Evolutionary conservation across 2,329 filamentous ascomycete genomes (phyloP).

Genomic region (Helotiales sp.): DNA sequence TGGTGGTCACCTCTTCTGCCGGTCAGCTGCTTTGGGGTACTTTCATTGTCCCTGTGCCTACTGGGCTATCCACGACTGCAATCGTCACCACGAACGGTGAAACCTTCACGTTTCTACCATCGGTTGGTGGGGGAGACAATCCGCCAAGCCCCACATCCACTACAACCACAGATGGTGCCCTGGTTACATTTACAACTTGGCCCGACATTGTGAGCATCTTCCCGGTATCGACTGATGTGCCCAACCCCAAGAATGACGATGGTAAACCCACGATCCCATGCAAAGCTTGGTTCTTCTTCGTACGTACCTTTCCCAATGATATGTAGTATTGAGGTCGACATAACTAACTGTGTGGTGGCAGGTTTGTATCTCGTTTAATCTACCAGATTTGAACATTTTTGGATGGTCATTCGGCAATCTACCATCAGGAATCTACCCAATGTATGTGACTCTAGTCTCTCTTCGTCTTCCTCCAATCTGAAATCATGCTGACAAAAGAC

Average conservation of each 20-base stretch:
- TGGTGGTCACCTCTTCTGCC: no score
- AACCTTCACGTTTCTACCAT: no score
- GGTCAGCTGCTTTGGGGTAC: no score
- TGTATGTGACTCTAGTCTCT: neutral
- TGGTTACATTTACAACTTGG: no score
- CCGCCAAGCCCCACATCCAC: no score
- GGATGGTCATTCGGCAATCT: neutral
- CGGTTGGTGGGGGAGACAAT: no score
- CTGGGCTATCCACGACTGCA: no score
- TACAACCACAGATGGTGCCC: no score
- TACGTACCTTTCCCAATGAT: neutral
- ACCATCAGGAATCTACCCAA: neutral
- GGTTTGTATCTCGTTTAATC: neutral
- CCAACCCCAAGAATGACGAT: neutral
- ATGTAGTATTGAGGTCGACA: neutral
- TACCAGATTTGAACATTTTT: neutral
- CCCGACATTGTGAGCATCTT: neutral
- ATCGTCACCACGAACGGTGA: no score
- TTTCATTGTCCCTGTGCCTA: no score
- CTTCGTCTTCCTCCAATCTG: neutral
- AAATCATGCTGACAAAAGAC: neutral
- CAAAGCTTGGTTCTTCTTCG: neutral
- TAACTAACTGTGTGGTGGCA: neutral
- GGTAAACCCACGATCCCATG: neutral
- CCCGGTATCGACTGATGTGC: neutral